Conservation (phyloP, 495 filamentous ascomycete species). For the Neurospora tetrasperma region DNA sequence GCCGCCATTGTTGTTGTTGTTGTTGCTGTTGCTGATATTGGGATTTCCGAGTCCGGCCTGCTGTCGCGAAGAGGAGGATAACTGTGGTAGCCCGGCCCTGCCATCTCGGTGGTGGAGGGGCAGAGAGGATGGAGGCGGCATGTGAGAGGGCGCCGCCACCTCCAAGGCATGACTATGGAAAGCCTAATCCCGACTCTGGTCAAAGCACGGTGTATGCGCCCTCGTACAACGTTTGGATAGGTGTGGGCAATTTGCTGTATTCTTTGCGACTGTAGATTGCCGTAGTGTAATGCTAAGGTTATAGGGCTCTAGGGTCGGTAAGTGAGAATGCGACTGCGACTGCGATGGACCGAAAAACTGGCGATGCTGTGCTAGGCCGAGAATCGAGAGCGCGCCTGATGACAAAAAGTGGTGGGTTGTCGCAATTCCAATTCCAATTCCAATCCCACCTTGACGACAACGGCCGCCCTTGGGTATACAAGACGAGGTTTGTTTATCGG, state of each 20-base stretch:
- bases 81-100: slow-evolving; percentile 33
- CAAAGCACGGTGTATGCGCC: background rate
- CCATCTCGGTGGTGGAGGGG: slow-evolving; percentile 17
- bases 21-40: background rate
- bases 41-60: background rate
- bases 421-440: background rate
- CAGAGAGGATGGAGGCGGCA: slow-evolving; percentile 25
- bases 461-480: background rate
- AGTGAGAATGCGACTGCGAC: background rate
- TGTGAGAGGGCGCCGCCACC: slow-evolving; percentile 18
- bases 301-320: background rate
- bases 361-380: background rate
- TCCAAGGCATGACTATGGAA: slow-evolving; percentile 26
- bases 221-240: background rate
- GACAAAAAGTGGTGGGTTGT: background rate
- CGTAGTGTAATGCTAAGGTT: background rate
- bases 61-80: slow-evolving; percentile 19
- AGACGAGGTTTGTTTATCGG: background rate
- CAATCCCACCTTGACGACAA: background rate
- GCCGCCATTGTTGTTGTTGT: slow-evolving; percentile 5
- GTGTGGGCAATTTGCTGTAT: background rate
- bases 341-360: background rate
- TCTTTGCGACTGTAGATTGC: slow-evolving; percentile 4
- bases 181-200: slow-evolving; percentile 8
- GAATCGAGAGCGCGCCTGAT: background rate